Evolutionary conservation across 192 early-diverging fungal genomes (phyloP).

Genomic region (Coemansia sp.): DNA sequence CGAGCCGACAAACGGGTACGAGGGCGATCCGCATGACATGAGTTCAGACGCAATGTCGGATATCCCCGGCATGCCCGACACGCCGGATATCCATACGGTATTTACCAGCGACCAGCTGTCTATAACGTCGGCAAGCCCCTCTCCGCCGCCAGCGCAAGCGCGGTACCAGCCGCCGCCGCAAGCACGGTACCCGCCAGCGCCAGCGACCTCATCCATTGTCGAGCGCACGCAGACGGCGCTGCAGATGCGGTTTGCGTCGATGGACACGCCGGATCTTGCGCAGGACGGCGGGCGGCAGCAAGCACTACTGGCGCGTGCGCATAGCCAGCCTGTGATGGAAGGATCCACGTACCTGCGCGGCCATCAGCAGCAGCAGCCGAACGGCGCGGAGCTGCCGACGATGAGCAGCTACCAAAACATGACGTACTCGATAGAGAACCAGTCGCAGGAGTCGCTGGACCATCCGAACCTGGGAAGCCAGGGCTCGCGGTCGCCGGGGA

Average conservation of each 20-base stretch:
- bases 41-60: slow-evolving; percentile 24
- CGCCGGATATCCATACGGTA: slow-evolving; percentile 22
- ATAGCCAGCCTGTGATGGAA: slow-evolving; percentile 51
- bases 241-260: slow-evolving; percentile 25
- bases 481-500: slow-evolving; percentile 16
- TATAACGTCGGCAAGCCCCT: slow-evolving; percentile 6
- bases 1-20: neutral
- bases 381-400: too few species aligned
- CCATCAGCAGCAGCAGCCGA: too few species aligned
- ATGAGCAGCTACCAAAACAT: slow-evolving; percentile 40
- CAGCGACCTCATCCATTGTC: slow-evolving; percentile 16
- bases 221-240: slow-evolving; percentile 26
- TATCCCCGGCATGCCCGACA: slow-evolving; percentile 14
- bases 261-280: slow-evolving; percentile 6
- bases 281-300: slow-evolving; percentile 56
- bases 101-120: slow-evolving; percentile 25
- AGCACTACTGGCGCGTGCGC: slow-evolving; percentile 51
- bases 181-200: neutral
- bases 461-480: slow-evolving; percentile 51
- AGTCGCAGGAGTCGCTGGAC: slow-evolving; percentile 38
- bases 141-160: slow-evolving; percentile 2
- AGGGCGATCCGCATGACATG: neutral
- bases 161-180: slow-evolving; percentile 3
- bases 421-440: slow-evolving; percentile 12
- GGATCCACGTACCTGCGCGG: slow-evolving; percentile 14